These are phyloP conservation scores for Chrysanthemum seticuspe DNA, from an alignment of 129 eudicot genomes.

Conservation along the genomic window DNA sequence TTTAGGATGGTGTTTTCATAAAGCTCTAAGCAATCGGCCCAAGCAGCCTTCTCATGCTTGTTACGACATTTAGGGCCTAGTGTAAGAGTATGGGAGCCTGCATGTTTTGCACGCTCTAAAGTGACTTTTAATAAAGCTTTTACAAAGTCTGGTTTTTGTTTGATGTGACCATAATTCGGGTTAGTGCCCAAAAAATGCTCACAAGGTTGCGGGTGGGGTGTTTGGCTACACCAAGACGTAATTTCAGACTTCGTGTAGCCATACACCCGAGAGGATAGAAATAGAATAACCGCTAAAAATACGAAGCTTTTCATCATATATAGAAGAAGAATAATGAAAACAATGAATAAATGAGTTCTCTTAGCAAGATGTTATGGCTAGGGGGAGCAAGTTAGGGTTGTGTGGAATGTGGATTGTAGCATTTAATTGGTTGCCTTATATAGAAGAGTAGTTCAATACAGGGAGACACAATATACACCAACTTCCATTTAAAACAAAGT, in stretches of 20 bases:
- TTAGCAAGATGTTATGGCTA: conserved; percentile 10
- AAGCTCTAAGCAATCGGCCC: conserved; percentile 73
- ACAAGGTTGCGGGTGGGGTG: conserved; percentile 84
- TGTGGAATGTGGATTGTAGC: conserved; percentile 21
- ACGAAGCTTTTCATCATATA: conserved; percentile 23
- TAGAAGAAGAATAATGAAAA: background rate
- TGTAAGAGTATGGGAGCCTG: conserved; percentile 30
- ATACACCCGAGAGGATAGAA: conserved; percentile 7
- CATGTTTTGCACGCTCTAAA: conserved; percentile 45
- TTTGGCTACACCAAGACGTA: conserved; percentile 59
- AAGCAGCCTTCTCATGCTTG: conserved; percentile 64
- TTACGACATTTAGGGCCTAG: conserved; percentile 64
- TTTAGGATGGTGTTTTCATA: conserved; percentile 48
- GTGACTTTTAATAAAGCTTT: conserved; percentile 48
- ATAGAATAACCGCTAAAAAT: conserved; percentile 21
- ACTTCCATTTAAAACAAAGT: conserved; percentile 4
- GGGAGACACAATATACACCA: conserved; percentile 23
- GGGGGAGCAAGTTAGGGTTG: conserved; percentile 19
- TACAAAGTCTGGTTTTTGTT: conserved; percentile 51
- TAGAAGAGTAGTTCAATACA: conserved; percentile 26
- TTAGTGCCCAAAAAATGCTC: conserved; percentile 47
- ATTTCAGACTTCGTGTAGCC: conserved; percentile 32
- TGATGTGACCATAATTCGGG: conserved; percentile 38
- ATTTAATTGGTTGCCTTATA: conserved; percentile 25
- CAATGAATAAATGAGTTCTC: conserved; percentile 1